phyloP scores from a whole-genome alignment of 257 asterid species.

The Sherardia arvensis region DNA sequence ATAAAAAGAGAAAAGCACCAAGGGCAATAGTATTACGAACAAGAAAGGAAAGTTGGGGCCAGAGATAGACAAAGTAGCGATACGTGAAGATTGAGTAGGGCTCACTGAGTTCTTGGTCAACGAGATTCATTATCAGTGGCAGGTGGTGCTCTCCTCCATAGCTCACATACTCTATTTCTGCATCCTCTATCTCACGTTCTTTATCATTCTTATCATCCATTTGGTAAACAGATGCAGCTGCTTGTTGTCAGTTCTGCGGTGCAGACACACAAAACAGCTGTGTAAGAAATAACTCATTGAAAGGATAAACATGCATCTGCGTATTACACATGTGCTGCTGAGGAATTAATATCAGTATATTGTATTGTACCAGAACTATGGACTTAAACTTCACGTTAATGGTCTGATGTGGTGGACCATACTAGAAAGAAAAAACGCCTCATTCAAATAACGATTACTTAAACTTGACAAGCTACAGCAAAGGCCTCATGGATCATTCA shows the following conservation, averaged over 20 bases:
- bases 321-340: not conserved
- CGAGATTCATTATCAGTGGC: conserved; percentile 92
- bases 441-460: not conserved
- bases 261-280: not conserved
- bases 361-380: not conserved
- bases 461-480: not conserved
- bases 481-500: not conserved
- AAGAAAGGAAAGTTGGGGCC: conserved; percentile 91
- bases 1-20: not conserved
- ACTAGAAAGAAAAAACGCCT: not conserved
- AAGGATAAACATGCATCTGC: not conserved
- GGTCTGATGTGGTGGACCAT: not conserved
- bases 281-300: not conserved
- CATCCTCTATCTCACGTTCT: conserved; percentile 17
- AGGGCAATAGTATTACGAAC: conserved; percentile 23
- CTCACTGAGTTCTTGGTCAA: conserved; percentile 90
- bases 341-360: not conserved
- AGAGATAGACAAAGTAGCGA: conserved; percentile 92
- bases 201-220: conserved; percentile 13
- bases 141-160: conserved; percentile 95
- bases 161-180: conserved; percentile 61
- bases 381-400: not conserved
- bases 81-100: conserved; percentile 97
- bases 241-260: not conserved
- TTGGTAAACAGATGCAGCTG: not conserved